Evolutionary conservation across 768 basidiomycete genomes (phyloP).

Genomic region (Suillus sp.): DNA sequence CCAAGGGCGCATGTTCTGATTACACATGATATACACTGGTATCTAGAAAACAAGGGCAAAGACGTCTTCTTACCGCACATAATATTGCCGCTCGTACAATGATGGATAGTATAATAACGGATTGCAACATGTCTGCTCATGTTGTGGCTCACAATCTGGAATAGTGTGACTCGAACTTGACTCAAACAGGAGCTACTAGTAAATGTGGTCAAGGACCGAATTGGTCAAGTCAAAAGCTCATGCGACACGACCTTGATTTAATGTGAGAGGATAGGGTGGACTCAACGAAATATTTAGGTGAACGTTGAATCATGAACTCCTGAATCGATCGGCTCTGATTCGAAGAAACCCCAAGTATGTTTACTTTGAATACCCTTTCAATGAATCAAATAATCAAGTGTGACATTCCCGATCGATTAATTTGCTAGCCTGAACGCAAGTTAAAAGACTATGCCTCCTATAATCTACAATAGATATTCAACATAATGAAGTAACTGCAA

Average conservation of each 20-base stretch:
- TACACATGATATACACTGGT: constrained; percentile 58
- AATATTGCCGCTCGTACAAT: constrained; percentile 14
- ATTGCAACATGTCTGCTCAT: background rate
- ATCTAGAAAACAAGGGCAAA: constrained; percentile 44
- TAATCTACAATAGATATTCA: background rate
- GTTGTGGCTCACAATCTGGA: background rate
- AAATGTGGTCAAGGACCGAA: no score
- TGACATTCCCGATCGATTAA: background rate
- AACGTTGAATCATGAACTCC: no score
- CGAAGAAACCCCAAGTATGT: no score
- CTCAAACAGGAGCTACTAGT: no score
- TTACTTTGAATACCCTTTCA: no score
- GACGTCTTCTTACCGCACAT: constrained; percentile 37
- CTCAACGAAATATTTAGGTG: no score
- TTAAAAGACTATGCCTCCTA: background rate
- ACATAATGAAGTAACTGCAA: background rate
- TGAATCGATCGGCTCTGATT: no score
- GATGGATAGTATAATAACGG: background rate
- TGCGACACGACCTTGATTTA: no score
- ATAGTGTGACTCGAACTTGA: no score
- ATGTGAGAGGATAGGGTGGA: no score
- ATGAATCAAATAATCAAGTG: background rate
- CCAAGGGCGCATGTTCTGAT: constrained; percentile 49
- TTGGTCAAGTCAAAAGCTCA: no score
- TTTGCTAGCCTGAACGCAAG: background rate